Evolutionary conservation across 495 filamentous ascomycete genomes (phyloP).

Genomic region (Hypoxylon crocopeplum): DNA sequence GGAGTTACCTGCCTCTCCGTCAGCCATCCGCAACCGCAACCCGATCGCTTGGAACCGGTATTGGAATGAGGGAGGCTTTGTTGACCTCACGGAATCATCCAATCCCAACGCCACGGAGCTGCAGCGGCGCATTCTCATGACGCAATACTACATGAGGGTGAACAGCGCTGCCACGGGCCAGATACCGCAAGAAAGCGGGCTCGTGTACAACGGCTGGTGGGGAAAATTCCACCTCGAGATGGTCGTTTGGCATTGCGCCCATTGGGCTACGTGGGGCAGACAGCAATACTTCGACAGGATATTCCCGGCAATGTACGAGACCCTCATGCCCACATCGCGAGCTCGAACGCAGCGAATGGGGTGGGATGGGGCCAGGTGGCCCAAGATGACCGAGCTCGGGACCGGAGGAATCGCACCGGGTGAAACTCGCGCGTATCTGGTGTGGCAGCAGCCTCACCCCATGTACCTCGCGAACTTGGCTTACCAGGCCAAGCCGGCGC

Average conservation of each 20-base stretch:
- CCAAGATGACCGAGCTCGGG: conserved; percentile 56
- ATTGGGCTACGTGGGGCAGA: conserved; percentile 53
- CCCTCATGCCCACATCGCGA: conserved; percentile 49
- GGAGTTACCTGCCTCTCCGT: conserved; percentile 20
- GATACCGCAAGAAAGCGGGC: conserved; percentile 48
- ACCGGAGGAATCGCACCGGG: conserved; percentile 53
- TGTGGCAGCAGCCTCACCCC: conserved; percentile 54
- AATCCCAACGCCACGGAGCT: conserved; percentile 51
- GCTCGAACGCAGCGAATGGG: conserved; percentile 49
- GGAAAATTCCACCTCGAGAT: conserved; percentile 37
- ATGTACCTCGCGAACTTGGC: conserved; percentile 51
- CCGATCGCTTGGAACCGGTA: conserved; percentile 46
- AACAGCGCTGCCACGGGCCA: conserved; percentile 46
- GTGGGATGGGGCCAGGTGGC: conserved; percentile 51
- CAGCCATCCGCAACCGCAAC: conserved; percentile 20
- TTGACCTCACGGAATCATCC: conserved; percentile 48
- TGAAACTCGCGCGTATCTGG: conserved; percentile 48
- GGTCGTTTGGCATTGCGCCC: conserved; percentile 52
- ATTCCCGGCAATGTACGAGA: conserved; percentile 48
- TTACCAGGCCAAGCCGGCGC: conserved; percentile 41
- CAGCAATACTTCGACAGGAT: conserved; percentile 43
- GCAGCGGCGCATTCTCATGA: conserved; percentile 56
- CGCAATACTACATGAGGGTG: conserved; percentile 58
- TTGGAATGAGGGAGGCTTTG: conserved; percentile 54
- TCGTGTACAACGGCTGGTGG: conserved; percentile 55